A percentile compares a stretch with the other conserved stretches of the same genome.
Evolutionary conservation across 2,329 filamentous ascomycete species (phyloP).

Genomic region (Neonectria faginata): DNA sequence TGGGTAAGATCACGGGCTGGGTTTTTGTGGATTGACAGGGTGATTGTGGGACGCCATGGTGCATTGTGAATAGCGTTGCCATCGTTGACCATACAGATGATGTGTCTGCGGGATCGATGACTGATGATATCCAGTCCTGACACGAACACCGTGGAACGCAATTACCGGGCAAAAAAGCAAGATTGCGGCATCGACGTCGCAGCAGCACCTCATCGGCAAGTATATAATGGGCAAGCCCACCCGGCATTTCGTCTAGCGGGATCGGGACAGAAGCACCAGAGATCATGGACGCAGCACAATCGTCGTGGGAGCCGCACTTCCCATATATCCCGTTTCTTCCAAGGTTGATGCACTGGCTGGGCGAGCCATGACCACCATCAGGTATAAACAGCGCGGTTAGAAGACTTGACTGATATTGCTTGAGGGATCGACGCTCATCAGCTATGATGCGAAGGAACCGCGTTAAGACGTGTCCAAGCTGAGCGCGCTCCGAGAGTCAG

Average conservation of each 20-base stretch:
- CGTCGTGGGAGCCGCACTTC: constrained; percentile 3
- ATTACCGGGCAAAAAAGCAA: constrained; percentile 22
- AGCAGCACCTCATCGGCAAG: not conserved
- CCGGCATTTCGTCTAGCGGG: constrained; percentile 12
- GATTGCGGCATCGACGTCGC: constrained; percentile 10
- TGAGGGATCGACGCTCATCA: constrained; percentile 7
- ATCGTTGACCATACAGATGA: constrained; percentile 25
- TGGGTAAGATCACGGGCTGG: constrained; percentile 26
- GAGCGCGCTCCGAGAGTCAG: constrained; percentile 4
- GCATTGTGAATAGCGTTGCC: constrained; percentile 22
- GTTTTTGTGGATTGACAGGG: constrained; percentile 34
- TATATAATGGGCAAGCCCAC: constrained; percentile 22
- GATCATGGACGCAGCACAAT: constrained; percentile 7
- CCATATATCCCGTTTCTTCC: constrained; percentile 11
- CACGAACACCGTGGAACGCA: constrained; percentile 11
- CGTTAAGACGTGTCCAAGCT: constrained; percentile 14
- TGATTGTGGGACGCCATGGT: constrained; percentile 25
- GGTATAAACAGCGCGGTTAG: constrained; percentile 15
- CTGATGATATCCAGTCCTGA: constrained; percentile 27
- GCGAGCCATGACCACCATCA: constrained; percentile 17
- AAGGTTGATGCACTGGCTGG: not conserved
- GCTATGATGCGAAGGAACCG: constrained; percentile 16
- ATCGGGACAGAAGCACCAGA: constrained; percentile 5
- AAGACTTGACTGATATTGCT: constrained; percentile 23
- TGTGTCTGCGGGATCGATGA: constrained; percentile 24